phyloP scores from a whole-genome alignment of 495 filamentous ascomycete genomes.

The Xylaria grammica region DNA sequence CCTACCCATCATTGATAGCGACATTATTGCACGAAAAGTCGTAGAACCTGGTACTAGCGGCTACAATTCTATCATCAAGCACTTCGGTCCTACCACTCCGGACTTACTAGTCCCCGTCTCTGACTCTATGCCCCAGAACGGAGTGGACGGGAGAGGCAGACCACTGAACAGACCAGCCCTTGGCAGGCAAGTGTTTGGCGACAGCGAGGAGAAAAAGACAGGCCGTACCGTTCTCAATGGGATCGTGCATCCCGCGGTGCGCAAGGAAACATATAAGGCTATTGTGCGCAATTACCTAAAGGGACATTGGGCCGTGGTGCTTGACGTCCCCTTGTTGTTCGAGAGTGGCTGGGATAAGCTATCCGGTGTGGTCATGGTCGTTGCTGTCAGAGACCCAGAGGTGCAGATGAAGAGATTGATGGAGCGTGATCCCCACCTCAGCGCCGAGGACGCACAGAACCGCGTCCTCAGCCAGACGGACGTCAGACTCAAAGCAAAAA shows the following conservation, averaged over 20 bases:
- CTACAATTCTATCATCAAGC: conserved; percentile 75
- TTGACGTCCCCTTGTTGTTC: conserved; percentile 92
- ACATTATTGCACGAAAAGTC: conserved; percentile 86
- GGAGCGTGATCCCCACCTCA: conserved; percentile 73
- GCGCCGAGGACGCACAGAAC: conserved; percentile 77
- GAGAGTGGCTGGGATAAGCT: conserved; percentile 80
- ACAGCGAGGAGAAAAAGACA: conserved; percentile 61
- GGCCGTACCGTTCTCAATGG: conserved; percentile 78
- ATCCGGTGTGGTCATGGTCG: conserved; percentile 83
- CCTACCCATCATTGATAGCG: conserved; percentile 94
- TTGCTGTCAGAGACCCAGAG: conserved; percentile 73
- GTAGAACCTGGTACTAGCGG: conserved; percentile 87
- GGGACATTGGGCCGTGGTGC: conserved; percentile 84
- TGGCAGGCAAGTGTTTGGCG: conserved; percentile 83
- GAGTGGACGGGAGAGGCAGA: conserved; percentile 57
- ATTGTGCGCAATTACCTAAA: conserved; percentile 68
- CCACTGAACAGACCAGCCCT: conserved; percentile 86
- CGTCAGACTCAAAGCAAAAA: conserved; percentile 77
- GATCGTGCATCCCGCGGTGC: conserved; percentile 91
- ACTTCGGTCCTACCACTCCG: conserved; percentile 82
- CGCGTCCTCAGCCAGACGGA: conserved; percentile 84
- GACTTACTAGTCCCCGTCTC: conserved; percentile 72
- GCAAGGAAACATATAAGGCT: conserved; percentile 72
- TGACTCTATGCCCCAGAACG: conserved; percentile 47
- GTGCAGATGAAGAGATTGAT: conserved; percentile 80